Evolutionary conservation across 306 rosid species (phyloP).

Genomic region (Prinsepia uniflora): DNA sequence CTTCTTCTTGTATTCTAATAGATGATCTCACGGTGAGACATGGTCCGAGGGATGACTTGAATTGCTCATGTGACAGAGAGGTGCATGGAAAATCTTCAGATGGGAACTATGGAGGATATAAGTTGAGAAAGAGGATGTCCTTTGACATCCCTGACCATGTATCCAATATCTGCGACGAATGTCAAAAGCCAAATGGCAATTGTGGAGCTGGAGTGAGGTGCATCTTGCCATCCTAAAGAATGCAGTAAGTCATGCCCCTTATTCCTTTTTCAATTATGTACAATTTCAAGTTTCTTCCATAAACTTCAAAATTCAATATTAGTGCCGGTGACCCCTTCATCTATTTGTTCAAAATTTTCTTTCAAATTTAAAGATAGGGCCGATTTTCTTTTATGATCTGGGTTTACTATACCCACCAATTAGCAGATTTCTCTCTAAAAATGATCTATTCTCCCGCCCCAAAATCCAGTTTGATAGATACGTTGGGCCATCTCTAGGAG

Average conservation of each 20-base stretch:
- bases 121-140: constrained; percentile 44
- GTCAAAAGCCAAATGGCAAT: constrained; percentile 55
- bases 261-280: no score
- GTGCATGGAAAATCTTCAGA: constrained; percentile 30
- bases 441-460: no score
- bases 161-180: constrained; percentile 58
- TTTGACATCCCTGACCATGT: constrained; percentile 51
- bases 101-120: constrained; percentile 26
- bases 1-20: constrained; percentile 41
- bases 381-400: no score
- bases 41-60: constrained; percentile 39
- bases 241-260: constrained; percentile 59
- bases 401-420: no score
- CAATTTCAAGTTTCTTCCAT: no score
- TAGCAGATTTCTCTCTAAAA: no score
- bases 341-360: no score
- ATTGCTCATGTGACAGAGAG: constrained; percentile 52
- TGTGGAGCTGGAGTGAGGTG: constrained; percentile 77
- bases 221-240: constrained; percentile 61
- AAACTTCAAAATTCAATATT: no score
- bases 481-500: no score
- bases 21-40: constrained; percentile 37
- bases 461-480: no score
- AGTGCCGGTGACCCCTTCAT: no score
- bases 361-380: no score